Evolutionary conservation across 192 early-diverging fungal species (phyloP), one percentile per base, ranked within the genome.

Genomic region (Phlyctochytrium planicorne): DNA sequence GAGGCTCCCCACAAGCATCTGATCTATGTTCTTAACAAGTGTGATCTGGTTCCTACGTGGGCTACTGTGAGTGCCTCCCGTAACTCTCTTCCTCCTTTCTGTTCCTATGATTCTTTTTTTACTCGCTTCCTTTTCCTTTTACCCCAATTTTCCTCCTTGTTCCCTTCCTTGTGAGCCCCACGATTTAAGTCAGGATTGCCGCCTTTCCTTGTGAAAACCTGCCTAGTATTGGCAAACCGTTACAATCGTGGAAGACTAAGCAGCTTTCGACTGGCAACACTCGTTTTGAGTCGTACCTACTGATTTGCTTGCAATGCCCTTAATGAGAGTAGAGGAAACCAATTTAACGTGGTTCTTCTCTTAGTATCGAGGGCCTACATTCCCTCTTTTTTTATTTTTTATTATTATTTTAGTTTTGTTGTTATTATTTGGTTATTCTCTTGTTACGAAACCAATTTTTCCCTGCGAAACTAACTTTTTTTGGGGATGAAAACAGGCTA

Each of bases 41-140:
- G 94, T 67, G 97, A 99, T 82, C 80, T 99, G 66, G 94, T 99
- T 2, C 97, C 97, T 23, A 97, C 96, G 25, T 99, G 97, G 97
- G 94, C 94, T 24, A 98, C 97, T 32, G 92, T 90, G 75, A 70
- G 81, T 57, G 10, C 55, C 20, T 6, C 27, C 20, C 20, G 55
- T 10, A 35, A 50, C 36, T 29, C 52, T n/a, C 24, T 57, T 34
- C 24, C 37, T 20, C 23, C 24, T 2, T 57, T 73, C 17, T 23
- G 14, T 59, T 59, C 59, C 20, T 67, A 29, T 31, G 1, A 29
- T 52, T 47, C 31, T 47, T 10, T 29, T 17, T 33, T 27, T 24
- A n/a, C n/a, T 12, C 34, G 6, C 33, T 14, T 34, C 14, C 16
- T 23, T 2, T 53, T 71, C 16, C n/a, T 16, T 55, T 53, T 35